Conservation (phyloP, 2,329 filamentous ascomycete species). For the Trichocomaceae sp. region DNA sequence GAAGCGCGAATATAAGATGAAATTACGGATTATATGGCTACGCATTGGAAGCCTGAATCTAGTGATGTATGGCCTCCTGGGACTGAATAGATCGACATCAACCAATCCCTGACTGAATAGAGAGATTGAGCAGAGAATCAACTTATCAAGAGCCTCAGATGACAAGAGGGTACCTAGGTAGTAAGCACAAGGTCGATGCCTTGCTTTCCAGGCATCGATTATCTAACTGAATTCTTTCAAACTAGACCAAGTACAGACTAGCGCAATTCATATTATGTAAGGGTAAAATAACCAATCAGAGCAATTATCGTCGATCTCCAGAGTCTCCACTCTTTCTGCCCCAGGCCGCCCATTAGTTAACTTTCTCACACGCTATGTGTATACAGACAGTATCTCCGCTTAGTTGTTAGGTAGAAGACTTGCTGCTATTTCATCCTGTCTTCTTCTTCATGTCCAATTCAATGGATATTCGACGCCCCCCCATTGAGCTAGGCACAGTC, state of each 20-base stretch:
- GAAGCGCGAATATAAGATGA: slow-evolving; percentile 3
- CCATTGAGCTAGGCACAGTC: slow-evolving; percentile 57
- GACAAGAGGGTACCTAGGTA: too few relatives aligned
- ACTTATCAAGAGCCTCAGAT: too few relatives aligned
- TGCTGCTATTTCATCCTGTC: neutral
- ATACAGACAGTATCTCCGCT: neutral
- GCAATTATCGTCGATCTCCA: too few relatives aligned
- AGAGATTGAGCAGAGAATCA: too few relatives aligned
- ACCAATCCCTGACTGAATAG: too few relatives aligned
- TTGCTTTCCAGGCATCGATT: too few relatives aligned
- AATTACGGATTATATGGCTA: neutral
- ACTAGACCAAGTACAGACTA: too few relatives aligned
- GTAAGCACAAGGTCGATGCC: too few relatives aligned
- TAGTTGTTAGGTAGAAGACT: neutral
- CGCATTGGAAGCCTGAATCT: neutral
- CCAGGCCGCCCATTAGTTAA: neutral
- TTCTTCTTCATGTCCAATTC: neutral
- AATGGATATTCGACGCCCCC: slow-evolving; percentile 20
- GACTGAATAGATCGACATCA: neutral
- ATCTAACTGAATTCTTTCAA: too few relatives aligned
- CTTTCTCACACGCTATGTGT: neutral
- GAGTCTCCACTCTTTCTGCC: neutral
- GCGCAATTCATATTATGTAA: too few relatives aligned
- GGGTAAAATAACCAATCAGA: too few relatives aligned
- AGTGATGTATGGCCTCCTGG: neutral